Base-by-base conservation (phyloP, 2,329 filamentous ascomycete species). In the Fusarium sp. region DNA sequence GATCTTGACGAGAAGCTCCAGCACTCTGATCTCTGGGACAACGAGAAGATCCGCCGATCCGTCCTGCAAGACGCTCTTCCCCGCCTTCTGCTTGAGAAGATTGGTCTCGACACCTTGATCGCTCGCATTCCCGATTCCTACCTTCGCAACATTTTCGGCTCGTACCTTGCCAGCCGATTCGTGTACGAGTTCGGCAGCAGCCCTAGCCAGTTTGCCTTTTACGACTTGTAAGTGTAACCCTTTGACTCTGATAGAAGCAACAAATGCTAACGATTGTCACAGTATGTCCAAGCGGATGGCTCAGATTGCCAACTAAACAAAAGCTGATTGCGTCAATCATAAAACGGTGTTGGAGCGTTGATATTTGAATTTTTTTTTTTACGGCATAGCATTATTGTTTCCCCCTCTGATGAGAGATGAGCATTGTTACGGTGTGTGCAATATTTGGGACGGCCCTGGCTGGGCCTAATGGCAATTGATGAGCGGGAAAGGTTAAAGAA, bases 181-280 rank as follows among this genome's bases (percentile, higher is more conserved):
- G 92, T 99, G 36, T 99, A 99, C 77, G 88, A 96, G 75, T 95
- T 94, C 75, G 95, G 95, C 71, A 93, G 93, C 74, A 89, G 86
- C 66, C 93, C 95, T 6, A 95, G 90, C 80, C 94, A 97, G 72
- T 98, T 99, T 80, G 93, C 94, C 35, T 99, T 99, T 83, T 99
- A 96, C 78, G 92, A 96, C 75, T 99, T 98, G 91, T 93, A 80
- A 87, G 90, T 89, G 57, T 42, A 23, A 31, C 44, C 47, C 7
- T 23, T 29, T 19, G 13, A 11, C 5, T n/a, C 11, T 23, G 31
- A 19, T 11, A n/a, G 3, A 14, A 25, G 36, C 32, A 45, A 43
- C 19, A 52, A 31, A 57, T 49, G 47, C 75, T 80, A 75, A 80
- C 68, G 49, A 41, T 42, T 33, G 29, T 9, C 39, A 67, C 62